Conservation (phyloP, 352 stramenopile genomes). For the Globisporangium acanthophoron region DNA sequence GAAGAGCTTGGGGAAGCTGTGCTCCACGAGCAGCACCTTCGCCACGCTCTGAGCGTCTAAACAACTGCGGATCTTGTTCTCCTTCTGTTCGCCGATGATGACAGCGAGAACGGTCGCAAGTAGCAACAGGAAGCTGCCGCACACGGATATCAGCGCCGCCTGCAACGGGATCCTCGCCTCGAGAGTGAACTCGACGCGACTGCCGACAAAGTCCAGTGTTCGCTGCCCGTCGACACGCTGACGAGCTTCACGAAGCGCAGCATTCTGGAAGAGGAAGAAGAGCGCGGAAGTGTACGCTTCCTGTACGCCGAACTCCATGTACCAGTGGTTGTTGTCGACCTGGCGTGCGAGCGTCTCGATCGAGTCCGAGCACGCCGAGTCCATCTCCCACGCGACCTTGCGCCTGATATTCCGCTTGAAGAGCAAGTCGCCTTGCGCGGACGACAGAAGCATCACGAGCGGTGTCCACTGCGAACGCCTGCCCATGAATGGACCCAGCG, state of each 20-base stretch:
- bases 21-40: slow-evolving; percentile 33
- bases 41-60: slow-evolving; percentile 30
- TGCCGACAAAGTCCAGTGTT: slow-evolving; percentile 32
- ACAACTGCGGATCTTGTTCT: slow-evolving; percentile 17
- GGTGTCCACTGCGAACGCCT: slow-evolving; percentile 33
- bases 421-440: slow-evolving; percentile 29
- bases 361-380: slow-evolving; percentile 28
- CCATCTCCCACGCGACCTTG: slow-evolving; percentile 20
- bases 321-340: slow-evolving; percentile 36
- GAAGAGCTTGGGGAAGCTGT: slow-evolving; percentile 26
- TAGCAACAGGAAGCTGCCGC: slow-evolving; percentile 17
- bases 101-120: slow-evolving; percentile 11
- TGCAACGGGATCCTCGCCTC: slow-evolving; percentile 30
- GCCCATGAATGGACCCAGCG: slow-evolving; percentile 31
- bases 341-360: slow-evolving; percentile 31
- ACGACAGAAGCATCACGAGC: slow-evolving; percentile 28
- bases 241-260: slow-evolving; percentile 23
- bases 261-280: slow-evolving; percentile 58
- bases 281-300: slow-evolving; percentile 41
- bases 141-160: slow-evolving; percentile 25
- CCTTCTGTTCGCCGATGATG: slow-evolving; percentile 13
- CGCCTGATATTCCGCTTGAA: slow-evolving; percentile 23
- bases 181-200: slow-evolving; percentile 22
- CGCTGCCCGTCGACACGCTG: slow-evolving; percentile 13
- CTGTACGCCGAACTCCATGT: slow-evolving; percentile 39